Evolutionary conservation across 352 stramenopile species (phyloP), one percentile per base, ranked within the genome.

Genomic region (Thraustochytrium sp.): DNA sequence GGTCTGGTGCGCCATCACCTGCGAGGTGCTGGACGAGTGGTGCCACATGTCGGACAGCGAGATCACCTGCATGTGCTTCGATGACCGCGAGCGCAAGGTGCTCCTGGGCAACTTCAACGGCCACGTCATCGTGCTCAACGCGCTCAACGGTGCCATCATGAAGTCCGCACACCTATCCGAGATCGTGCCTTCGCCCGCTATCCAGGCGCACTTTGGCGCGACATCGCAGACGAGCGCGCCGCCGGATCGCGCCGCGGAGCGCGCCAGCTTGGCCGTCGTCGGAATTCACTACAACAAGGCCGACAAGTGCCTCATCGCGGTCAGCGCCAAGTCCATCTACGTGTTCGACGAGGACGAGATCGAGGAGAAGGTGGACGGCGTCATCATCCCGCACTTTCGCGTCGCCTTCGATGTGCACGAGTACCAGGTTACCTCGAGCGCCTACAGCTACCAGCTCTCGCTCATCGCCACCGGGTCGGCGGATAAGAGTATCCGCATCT

Each of bases 401-500:
- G 87, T 89, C 1, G 86, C 93, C 3, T 87, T 89, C 2, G 90
- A 93, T 49, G 87, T 93, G 86, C 89, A 31, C 88, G 86, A 8
- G 87, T 89, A 0, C 3, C 8, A 46, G 5, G 87, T 93, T 26
- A 82, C 86, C 2, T 82, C 86, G 0, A 93, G 89, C 73, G 88
- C 89, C 0, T 94, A 93, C 65, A 90, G 89, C 56, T 91, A 89
- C 53, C 88, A 93, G 61, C 85, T 89, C 0, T 92, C 87, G 9
- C 85, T 95, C 46, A 77, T 95, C 29, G 91, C 91, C 18, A 96
- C 92, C 0, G 92, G 92, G 75, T 91, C 90, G 38, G 94, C 90
- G 64, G 92, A 96, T 82, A 94, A 94, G 51, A 92, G 90, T 0
- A 95, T 98, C 48, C 95, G 97, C 74, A 93, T 97, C 26, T 97